Percentiles rank a stretch among this genome's conserved stretches.
These are phyloP conservation scores for Fusarium sambucinum DNA, from an alignment of 2,329 filamentous ascomycete species.

Conservation along the genomic window DNA sequence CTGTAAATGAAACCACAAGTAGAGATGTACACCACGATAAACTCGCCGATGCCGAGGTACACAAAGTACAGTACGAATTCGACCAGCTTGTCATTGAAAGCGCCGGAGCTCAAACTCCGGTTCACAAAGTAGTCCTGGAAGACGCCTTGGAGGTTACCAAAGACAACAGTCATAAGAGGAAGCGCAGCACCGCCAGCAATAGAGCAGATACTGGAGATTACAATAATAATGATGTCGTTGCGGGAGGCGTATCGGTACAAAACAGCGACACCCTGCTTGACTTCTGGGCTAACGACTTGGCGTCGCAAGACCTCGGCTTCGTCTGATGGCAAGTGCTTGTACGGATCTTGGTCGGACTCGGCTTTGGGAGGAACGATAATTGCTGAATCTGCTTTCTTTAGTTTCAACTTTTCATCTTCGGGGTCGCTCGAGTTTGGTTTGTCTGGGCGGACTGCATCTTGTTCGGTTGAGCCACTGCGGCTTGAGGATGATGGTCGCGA, in stretches of 20 bases:
- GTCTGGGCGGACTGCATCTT: constrained; percentile 31
- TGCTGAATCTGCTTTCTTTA: constrained; percentile 61
- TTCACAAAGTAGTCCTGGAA: constrained; percentile 74
- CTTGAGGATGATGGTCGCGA: constrained; percentile 52
- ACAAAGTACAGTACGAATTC: constrained; percentile 83
- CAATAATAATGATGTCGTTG: constrained; percentile 73
- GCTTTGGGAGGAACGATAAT: constrained; percentile 50
- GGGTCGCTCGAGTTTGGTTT: constrained; percentile 24
- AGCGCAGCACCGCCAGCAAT: constrained; percentile 80
- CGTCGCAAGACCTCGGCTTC: constrained; percentile 75
- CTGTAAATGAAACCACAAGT: constrained; percentile 93
- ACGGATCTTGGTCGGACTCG: constrained; percentile 64
- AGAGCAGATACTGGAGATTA: constrained; percentile 70
- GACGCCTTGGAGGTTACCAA: constrained; percentile 78
- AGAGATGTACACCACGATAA: constrained; percentile 78
- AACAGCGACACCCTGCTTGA: constrained; percentile 72
- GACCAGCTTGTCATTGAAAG: constrained; percentile 71
- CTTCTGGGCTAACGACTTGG: constrained; percentile 74
- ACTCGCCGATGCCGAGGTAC: constrained; percentile 85
- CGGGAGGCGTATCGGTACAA: constrained; percentile 78
- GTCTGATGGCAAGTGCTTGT: constrained; percentile 71
- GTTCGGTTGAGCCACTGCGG: constrained; percentile 52
- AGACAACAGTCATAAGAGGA: constrained; percentile 85
- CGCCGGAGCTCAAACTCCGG: constrained; percentile 57
- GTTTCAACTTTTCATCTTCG: constrained; percentile 39